phyloP scores from a whole-genome alignment of 495 filamentous ascomycete genomes.

The Tuber microsphaerosporum region DNA sequence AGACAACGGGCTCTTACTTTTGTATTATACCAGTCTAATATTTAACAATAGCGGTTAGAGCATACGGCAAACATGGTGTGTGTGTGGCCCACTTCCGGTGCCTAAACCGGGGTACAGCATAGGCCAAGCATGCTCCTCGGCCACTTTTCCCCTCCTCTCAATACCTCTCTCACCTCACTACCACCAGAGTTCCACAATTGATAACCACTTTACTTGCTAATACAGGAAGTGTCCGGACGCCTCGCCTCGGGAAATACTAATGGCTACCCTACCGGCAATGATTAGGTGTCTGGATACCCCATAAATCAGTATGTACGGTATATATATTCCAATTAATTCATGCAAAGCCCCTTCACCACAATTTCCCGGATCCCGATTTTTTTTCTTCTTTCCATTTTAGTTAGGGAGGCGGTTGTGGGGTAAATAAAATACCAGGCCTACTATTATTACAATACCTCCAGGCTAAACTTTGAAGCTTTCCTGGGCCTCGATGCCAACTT shows the following conservation, averaged over 20 bases:
- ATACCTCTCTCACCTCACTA: neutral
- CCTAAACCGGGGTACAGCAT: neutral
- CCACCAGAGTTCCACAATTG: neutral
- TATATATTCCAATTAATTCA: neutral
- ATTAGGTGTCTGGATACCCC: neutral
- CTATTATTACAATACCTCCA: too few species aligned
- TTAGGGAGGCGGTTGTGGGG: too few species aligned
- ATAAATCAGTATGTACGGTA: neutral
- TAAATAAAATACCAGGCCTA: too few species aligned
- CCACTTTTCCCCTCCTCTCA: too few species aligned
- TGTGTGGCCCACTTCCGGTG: neutral
- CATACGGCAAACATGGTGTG: neutral
- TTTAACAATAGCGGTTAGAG: neutral
- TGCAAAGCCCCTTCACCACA: too few species aligned
- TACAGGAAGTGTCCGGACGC: neutral
- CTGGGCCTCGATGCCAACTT: too few species aligned
- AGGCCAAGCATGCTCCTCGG: neutral
- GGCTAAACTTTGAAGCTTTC: too few species aligned
- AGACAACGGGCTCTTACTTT: too few species aligned
- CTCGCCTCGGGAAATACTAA: neutral
- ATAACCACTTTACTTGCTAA: neutral
- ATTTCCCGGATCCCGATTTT: too few species aligned
- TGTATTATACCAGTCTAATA: neutral
- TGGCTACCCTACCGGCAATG: neutral
- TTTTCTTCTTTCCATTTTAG: too few species aligned